phyloP scores from a whole-genome alignment of 75 land plant species.

The Isoetes taiwanensis region DNA sequence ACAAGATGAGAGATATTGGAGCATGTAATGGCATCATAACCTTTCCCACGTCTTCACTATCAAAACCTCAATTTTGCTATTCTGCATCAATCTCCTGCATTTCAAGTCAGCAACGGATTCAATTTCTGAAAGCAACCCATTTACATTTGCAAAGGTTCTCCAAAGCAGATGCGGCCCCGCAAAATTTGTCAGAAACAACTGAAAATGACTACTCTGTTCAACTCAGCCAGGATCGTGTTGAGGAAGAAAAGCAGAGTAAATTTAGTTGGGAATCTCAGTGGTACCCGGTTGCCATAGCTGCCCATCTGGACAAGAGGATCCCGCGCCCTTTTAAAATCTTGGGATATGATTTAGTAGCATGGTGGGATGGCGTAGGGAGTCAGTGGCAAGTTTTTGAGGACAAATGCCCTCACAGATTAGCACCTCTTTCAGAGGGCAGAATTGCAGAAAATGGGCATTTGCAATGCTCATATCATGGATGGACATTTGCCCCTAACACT shows the following conservation, averaged over 20 bases:
- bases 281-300: constrained; percentile 45
- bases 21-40: too few species aligned
- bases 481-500: constrained; percentile 34
- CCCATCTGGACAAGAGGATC: constrained; percentile 38
- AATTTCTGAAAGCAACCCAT: too few species aligned
- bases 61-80: too few species aligned
- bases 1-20: too few species aligned
- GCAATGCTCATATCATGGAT: constrained; percentile 63
- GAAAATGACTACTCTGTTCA: too few species aligned
- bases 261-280: constrained; percentile 46
- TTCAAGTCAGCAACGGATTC: too few species aligned
- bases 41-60: too few species aligned
- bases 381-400: constrained; percentile 47
- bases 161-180: too few species aligned
- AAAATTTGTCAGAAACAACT: too few species aligned
- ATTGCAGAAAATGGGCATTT: constrained; percentile 35
- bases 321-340: constrained; percentile 35
- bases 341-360: constrained; percentile 42
- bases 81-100: too few species aligned
- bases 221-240: too few species aligned
- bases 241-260: constrained; percentile 9
- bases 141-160: too few species aligned
- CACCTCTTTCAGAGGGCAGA: constrained; percentile 64
- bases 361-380: constrained; percentile 43
- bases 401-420: constrained; percentile 50